A percentile compares a stretch with the other conserved stretches of the same genome.
Conservation (phyloP, 768 basidiomycete species). For the Trametes cinnabarina region DNA sequence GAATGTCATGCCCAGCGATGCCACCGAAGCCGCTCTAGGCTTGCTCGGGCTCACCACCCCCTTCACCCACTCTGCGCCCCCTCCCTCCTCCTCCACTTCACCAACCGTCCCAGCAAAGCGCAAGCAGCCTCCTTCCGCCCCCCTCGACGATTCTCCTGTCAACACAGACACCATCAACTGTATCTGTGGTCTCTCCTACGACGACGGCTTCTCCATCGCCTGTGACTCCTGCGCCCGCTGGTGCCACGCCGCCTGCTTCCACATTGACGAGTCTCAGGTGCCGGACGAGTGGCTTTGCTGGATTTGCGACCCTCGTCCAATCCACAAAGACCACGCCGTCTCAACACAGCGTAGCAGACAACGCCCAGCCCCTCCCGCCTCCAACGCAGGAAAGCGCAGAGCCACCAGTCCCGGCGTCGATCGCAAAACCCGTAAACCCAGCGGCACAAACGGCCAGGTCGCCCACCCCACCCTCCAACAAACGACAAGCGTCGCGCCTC, state of each 20-base stretch:
- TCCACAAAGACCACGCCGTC: constrained; percentile 49
- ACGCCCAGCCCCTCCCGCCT: constrained; percentile 29
- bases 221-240: constrained; percentile 82
- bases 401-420: constrained; percentile 40
- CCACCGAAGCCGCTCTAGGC: constrained; percentile 57
- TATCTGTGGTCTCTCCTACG: constrained; percentile 70
- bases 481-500: constrained; percentile 41
- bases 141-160: constrained; percentile 17
- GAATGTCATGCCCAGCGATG: constrained; percentile 48
- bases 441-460: constrained; percentile 37
- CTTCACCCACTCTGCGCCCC: constrained; percentile 30
- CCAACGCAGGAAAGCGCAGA: constrained; percentile 28
- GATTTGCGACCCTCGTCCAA: constrained; percentile 52
- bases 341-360: constrained; percentile 43
- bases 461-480: constrained; percentile 27
- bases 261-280: constrained; percentile 53
- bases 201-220: constrained; percentile 83
- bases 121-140: constrained; percentile 17
- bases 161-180: constrained; percentile 58
- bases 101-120: constrained; percentile 45
- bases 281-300: constrained; percentile 82
- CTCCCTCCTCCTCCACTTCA: constrained; percentile 26
- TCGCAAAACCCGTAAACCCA: constrained; percentile 35
- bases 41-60: constrained; percentile 49
- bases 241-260: constrained; percentile 83